Evolutionary conservation across 345 rosid genomes (phyloP).

Genomic region (Brassica carinata): DNA sequence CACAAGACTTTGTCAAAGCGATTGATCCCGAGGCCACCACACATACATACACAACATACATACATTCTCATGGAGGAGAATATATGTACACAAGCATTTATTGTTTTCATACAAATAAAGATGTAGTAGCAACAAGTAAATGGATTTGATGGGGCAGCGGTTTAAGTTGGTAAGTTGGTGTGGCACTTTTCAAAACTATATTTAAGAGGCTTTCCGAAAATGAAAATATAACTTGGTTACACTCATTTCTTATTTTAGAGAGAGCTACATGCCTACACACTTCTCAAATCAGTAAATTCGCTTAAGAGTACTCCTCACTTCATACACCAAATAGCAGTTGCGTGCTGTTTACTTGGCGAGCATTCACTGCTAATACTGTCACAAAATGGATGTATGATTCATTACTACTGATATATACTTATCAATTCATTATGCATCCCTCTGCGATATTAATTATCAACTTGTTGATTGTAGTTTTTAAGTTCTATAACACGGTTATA

Average conservation of each 20-base stretch:
- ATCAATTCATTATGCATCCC: neutral
- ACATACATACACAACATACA: conserved; percentile 10
- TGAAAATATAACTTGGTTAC: conserved; percentile 5
- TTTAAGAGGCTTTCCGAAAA: conserved; percentile 23
- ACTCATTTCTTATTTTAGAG: conserved; percentile 14
- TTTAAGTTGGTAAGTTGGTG: conserved; percentile 24
- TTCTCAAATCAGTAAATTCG: conserved; percentile 2
- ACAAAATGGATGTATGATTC: conserved; percentile 2
- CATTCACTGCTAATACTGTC: neutral
- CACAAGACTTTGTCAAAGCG: conserved; percentile 35
- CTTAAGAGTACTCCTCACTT: neutral
- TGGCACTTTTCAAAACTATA: conserved; percentile 21
- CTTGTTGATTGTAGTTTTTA: neutral
- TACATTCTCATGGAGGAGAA: neutral
- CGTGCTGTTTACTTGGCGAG: neutral
- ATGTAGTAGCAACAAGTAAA: neutral
- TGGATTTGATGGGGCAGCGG: conserved; percentile 19
- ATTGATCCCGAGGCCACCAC: conserved; percentile 42
- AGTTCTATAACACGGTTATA: neutral
- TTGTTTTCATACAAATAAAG: neutral
- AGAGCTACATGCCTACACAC: neutral
- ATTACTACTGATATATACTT: neutral
- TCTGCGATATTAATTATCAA: neutral
- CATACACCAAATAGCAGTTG: neutral
- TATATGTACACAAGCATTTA: neutral